These are phyloP conservation scores for Termitomyces sp. DNA, from an alignment of 1,284 basidiomycete species.

Conservation along the genomic window DNA sequence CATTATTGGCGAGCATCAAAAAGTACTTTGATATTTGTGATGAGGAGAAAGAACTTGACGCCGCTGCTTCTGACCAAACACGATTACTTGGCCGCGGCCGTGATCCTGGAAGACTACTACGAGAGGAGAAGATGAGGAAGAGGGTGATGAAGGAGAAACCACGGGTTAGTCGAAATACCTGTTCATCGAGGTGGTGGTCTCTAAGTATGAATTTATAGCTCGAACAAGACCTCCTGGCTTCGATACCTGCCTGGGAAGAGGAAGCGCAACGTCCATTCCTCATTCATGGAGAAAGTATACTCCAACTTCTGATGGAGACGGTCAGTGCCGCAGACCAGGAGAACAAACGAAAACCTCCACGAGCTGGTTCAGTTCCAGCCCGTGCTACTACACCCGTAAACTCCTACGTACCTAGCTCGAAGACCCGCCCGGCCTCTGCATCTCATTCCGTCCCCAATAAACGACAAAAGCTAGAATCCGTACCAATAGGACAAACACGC, in stretches of 20 bases:
- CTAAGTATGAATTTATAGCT: constrained; percentile 45
- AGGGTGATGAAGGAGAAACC: constrained; percentile 94
- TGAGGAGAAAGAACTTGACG: constrained; percentile 85
- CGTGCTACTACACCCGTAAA: constrained; percentile 55
- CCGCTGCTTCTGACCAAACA: constrained; percentile 73
- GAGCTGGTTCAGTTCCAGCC: constrained; percentile 51
- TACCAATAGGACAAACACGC: constrained; percentile 18
- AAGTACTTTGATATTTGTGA: constrained; percentile 91
- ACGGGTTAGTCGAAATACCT: constrained; percentile 51
- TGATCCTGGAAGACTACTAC: constrained; percentile 73
- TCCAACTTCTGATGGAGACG: constrained; percentile 73
- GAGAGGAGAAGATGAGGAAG: constrained; percentile 98
- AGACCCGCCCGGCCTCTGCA: constrained; percentile 43
- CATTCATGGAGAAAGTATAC: constrained; percentile 80
- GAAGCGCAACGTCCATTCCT: constrained; percentile 75
- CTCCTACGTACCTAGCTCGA: constrained; percentile 33
- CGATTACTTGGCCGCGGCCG: constrained; percentile 77
- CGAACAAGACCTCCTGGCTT: constrained; percentile 79
- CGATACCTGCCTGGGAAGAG: constrained; percentile 87
- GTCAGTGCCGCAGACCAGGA: constrained; percentile 71
- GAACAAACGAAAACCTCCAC: constrained; percentile 50
- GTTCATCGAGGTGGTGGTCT: background rate
- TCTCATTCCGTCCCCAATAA: constrained; percentile 50
- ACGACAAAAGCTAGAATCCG: constrained; percentile 46
- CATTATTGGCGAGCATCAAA: constrained; percentile 72